Evolutionary conservation across 305 asterid genomes (phyloP).

Genomic region (Fraxinus sp.): DNA sequence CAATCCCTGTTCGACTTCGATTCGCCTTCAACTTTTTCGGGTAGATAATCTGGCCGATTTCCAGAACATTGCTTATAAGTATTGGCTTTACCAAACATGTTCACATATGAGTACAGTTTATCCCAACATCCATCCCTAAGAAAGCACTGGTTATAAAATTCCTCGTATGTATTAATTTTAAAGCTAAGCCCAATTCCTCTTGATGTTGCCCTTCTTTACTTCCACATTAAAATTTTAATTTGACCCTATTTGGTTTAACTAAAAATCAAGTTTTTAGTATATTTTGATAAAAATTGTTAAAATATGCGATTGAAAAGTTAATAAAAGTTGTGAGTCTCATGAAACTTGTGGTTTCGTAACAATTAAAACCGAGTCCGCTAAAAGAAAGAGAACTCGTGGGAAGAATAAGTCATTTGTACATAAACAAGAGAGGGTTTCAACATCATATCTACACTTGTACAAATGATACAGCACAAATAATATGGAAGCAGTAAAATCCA

Average conservation of each 20-base stretch:
- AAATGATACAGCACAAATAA: not conserved
- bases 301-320: not conserved
- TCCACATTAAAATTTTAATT: conserved; percentile 31
- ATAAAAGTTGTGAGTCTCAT: not conserved
- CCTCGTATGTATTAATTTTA: not conserved
- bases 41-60: too few species aligned
- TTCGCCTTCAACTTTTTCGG: too few species aligned
- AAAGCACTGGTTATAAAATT: not conserved
- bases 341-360: not conserved
- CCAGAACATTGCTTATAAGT: not conserved
- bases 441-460: not conserved
- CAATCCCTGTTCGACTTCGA: too few species aligned
- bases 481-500: not conserved
- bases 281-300: too few species aligned
- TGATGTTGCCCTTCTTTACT: conserved; percentile 49
- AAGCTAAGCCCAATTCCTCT: not conserved
- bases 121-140: not conserved
- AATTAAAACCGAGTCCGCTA: not conserved
- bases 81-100: not conserved
- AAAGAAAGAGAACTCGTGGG: not conserved
- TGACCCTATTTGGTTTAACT: not conserved
- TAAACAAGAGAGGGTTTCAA: not conserved
- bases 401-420: not conserved
- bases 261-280: not conserved
- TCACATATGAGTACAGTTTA: not conserved